Percentiles rank a stretch among this genome's conserved stretches.
Evolutionary conservation across 164 flowering plant genomes (phyloP).

Genomic region (Malania oleifera): DNA sequence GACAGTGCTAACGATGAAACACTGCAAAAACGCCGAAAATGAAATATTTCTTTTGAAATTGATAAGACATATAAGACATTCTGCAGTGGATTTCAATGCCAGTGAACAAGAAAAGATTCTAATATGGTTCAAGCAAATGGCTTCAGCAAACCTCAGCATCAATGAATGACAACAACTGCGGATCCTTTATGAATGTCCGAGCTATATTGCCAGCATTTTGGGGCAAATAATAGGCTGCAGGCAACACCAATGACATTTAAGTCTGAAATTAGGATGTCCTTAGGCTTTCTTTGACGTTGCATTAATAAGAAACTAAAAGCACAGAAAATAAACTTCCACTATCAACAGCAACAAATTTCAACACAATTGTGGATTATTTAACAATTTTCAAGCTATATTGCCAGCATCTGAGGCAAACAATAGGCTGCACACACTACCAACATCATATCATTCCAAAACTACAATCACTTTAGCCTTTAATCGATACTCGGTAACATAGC

Average conservation of each 20-base stretch:
- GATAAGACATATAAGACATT: neutral
- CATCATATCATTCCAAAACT: too few relatives aligned
- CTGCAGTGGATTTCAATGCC: neutral
- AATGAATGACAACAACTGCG: slow-evolving; percentile 76
- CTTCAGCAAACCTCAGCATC: slow-evolving; percentile 76
- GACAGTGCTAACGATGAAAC: slow-evolving; percentile 96
- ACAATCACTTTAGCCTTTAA: too few relatives aligned
- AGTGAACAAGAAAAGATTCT: neutral
- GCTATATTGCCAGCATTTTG: slow-evolving; percentile 96
- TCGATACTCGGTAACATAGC: too few relatives aligned
- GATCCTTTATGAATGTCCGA: slow-evolving; percentile 80
- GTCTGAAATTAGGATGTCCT: neutral
- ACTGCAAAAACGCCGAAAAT: slow-evolving; percentile 42
- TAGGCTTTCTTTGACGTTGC: too few relatives aligned
- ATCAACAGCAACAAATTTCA: too few relatives aligned
- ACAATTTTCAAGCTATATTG: too few relatives aligned
- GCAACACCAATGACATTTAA: slow-evolving; percentile 5
- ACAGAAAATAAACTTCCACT: too few relatives aligned
- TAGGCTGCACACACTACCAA: too few relatives aligned
- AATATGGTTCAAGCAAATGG: slow-evolving; percentile 4
- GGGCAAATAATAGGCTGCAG: slow-evolving; percentile 87
- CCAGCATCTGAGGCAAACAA: too few relatives aligned
- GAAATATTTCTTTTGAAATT: slow-evolving; percentile 1
- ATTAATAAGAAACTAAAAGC: neutral
- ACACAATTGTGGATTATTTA: too few relatives aligned